These are phyloP conservation scores for Phytophthora cactorum DNA, from an alignment of 352 stramenopile species.

Conservation along the genomic window DNA sequence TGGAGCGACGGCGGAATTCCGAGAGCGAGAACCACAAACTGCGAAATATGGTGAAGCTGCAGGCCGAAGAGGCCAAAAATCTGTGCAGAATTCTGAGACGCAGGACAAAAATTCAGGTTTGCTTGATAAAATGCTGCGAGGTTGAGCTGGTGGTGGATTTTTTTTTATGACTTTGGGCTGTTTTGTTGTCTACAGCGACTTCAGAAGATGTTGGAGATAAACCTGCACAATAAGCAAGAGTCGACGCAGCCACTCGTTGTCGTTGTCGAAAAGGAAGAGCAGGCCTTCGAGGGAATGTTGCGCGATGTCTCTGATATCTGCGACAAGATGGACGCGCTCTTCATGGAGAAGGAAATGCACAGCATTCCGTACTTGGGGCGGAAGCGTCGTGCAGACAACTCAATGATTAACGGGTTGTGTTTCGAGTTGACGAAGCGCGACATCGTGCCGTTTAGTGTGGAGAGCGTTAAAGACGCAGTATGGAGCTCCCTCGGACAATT, in stretches of 20 bases:
- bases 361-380: not conserved
- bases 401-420: conserved; percentile 1
- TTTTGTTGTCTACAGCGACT: not conserved
- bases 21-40: conserved; percentile 15
- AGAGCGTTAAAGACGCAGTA: not conserved
- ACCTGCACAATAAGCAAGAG: not conserved
- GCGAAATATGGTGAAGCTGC: conserved; percentile 11
- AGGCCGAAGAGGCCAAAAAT: conserved; percentile 16
- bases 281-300: not conserved
- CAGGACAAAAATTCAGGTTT: conserved; percentile 11
- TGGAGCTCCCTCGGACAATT: not conserved
- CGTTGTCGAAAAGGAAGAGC: not conserved
- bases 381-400: conserved; percentile 1
- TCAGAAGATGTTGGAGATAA: not conserved
- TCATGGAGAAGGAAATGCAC: conserved; percentile 2
- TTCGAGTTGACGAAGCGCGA: conserved; percentile 8
- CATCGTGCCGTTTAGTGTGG: not conserved
- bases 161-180: not conserved
- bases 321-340: not conserved
- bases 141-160: not conserved
- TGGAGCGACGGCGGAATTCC: conserved; percentile 7
- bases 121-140: no score
- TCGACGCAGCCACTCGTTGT: not conserved
- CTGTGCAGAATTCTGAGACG: conserved; percentile 8
- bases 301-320: not conserved